phyloP scores from a whole-genome alignment of 345 rosid genomes.

The Hevea brasiliensis region DNA sequence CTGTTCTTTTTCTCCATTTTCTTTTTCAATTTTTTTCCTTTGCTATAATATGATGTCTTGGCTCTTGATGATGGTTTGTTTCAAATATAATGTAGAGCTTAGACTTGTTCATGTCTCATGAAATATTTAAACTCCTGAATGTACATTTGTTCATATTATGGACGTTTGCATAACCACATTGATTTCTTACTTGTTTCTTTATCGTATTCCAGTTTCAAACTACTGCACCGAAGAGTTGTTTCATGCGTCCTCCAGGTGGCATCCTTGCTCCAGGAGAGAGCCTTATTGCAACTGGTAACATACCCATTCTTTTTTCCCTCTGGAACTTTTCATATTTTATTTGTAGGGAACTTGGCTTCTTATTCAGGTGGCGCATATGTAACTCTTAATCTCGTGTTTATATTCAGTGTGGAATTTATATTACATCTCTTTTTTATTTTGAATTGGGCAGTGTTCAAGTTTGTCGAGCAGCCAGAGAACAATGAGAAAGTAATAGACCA shows the following conservation, averaged over 20 bases:
- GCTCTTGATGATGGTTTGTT: not conserved
- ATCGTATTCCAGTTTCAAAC: slow-evolving; percentile 28
- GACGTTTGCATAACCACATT: not conserved
- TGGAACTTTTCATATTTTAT: not conserved
- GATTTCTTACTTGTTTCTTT: not conserved
- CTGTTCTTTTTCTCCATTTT: no score
- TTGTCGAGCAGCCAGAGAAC: slow-evolving; percentile 32
- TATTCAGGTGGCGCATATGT: not conserved
- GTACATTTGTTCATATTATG: not conserved
- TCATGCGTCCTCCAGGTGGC: slow-evolving; percentile 38
- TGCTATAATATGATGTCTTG: no score
- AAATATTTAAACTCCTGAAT: not conserved
- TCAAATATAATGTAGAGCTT: not conserved
- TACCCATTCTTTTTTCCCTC: not conserved
- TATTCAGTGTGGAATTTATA: not conserved
- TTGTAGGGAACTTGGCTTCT: not conserved
- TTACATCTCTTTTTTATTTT: not conserved
- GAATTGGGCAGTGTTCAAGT: slow-evolving; percentile 32
- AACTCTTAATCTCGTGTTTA: no score
- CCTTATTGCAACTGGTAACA: slow-evolving; percentile 32
- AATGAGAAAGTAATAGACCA: slow-evolving; percentile 27
- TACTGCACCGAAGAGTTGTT: slow-evolving; percentile 39
- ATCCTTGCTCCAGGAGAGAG: slow-evolving; percentile 38
- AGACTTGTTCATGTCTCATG: not conserved
- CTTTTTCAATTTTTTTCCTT: no score